These are phyloP conservation scores for Cladosporium velox DNA, from an alignment of 2,329 filamentous ascomycete genomes.

Conservation along the genomic window DNA sequence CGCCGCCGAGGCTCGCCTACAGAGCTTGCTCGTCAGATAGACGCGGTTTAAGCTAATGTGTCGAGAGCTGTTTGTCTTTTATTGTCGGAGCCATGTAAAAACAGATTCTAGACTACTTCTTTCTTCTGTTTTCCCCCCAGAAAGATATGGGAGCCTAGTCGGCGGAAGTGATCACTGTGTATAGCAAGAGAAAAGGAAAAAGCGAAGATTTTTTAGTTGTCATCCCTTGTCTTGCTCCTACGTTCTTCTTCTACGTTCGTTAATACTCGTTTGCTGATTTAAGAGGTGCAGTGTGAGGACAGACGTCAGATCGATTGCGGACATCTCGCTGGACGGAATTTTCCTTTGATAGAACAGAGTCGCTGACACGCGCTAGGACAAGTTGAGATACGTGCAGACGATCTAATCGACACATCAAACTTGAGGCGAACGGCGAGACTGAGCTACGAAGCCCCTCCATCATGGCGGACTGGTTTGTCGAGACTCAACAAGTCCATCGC, in stretches of 20 bases:
- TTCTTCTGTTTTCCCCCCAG: neutral
- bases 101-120: constrained; percentile 15
- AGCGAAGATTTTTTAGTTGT: neutral
- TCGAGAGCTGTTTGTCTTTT: neutral
- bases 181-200: constrained; percentile 24
- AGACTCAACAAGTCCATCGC: too few species aligned
- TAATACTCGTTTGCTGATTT: too few species aligned
- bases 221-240: neutral
- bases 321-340: too few species aligned
- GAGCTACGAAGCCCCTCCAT: too few species aligned
- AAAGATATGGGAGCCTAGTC: neutral
- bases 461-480: too few species aligned
- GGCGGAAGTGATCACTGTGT: constrained; percentile 18
- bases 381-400: too few species aligned
- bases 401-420: too few species aligned
- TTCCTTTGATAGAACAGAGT: too few species aligned
- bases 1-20: constrained; percentile 83
- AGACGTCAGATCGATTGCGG: too few species aligned
- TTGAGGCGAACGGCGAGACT: too few species aligned
- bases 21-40: constrained; percentile 82
- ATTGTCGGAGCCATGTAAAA: constrained; percentile 11
- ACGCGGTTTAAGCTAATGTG: neutral
- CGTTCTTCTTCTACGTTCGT: neutral
- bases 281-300: too few species aligned
- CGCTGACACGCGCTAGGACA: too few species aligned